Conservation (phyloP, 345 rosid genomes). For the Carallia pectinifolia region DNA sequence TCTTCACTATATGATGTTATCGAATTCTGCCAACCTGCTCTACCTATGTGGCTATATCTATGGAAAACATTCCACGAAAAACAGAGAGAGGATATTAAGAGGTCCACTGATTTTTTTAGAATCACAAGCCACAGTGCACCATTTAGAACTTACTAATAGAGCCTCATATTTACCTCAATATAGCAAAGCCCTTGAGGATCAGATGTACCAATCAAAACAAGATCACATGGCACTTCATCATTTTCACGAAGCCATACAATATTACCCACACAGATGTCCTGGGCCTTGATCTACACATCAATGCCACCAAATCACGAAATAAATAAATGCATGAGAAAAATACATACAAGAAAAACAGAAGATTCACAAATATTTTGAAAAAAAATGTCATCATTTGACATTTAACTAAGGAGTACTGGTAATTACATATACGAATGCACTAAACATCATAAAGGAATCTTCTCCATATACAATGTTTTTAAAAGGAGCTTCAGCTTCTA, state of each 20-base stretch:
- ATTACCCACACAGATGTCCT: conserved; percentile 82
- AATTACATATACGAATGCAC: not conserved
- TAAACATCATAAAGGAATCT: not conserved
- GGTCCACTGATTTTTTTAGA: not conserved
- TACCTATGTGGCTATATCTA: too few relatives aligned
- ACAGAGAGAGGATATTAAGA: not conserved
- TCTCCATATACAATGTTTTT: not conserved
- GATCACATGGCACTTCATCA: conserved; percentile 99
- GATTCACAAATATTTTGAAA: not conserved
- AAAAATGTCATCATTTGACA: too few relatives aligned
- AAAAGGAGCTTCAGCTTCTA: not conserved
- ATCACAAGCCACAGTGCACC: not conserved
- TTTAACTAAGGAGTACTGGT: too few relatives aligned
- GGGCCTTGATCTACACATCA: conserved; percentile 73
- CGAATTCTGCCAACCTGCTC: too few relatives aligned
- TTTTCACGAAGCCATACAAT: conserved; percentile 98
- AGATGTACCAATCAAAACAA: conserved; percentile 90
- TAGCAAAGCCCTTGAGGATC: conserved; percentile 93
- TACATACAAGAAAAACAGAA: not conserved
- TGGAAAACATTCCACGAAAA: too few relatives aligned
- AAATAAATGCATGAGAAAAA: not conserved
- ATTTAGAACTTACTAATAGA: not conserved
- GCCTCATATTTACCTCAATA: conserved; percentile 58
- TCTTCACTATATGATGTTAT: too few relatives aligned
- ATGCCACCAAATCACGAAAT: conserved; percentile 9